These are phyloP conservation scores for Boletus eberwhitei DNA, from an alignment of 768 basidiomycete species.

Conservation along the genomic window DNA sequence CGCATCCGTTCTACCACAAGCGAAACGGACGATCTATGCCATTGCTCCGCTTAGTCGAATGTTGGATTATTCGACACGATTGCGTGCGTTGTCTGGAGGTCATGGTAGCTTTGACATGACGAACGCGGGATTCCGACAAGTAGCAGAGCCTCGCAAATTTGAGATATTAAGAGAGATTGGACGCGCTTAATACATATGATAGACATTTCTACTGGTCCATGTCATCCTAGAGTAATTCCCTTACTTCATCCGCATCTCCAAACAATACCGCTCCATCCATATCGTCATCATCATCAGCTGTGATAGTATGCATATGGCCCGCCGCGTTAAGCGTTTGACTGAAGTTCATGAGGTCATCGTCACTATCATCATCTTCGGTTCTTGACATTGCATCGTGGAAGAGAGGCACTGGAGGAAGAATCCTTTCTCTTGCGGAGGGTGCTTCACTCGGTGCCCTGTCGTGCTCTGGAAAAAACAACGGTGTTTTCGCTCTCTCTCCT, in stretches of 20 bases:
- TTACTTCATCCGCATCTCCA: constrained; percentile 78
- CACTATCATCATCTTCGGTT: constrained; percentile 34
- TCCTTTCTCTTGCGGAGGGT: constrained; percentile 26
- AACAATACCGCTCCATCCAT: constrained; percentile 71
- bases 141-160: constrained; percentile 54
- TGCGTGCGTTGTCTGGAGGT: constrained; percentile 80
- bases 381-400: constrained; percentile 36
- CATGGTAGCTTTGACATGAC: constrained; percentile 79
- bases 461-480: constrained; percentile 72
- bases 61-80: constrained; percentile 73
- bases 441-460: constrained; percentile 41
- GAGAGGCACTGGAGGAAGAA: constrained; percentile 41
- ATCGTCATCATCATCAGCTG: constrained; percentile 72
- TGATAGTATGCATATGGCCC: constrained; percentile 54
- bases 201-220: constrained; percentile 9
- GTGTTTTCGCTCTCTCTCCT: constrained; percentile 48
- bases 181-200: constrained; percentile 43
- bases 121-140: constrained; percentile 71
- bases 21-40: constrained; percentile 68
- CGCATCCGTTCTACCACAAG: constrained; percentile 33
- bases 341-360: constrained; percentile 66
- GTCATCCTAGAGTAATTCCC: constrained; percentile 45
- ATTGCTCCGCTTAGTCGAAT: constrained; percentile 77
- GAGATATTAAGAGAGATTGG: constrained; percentile 82
- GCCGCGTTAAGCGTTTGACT: constrained; percentile 66